Evolutionary conservation across 2,329 filamentous ascomycete species (phyloP), one percentile per base, ranked within the genome.

Genomic region (Aspergillus pseudoviridinutans): DNA sequence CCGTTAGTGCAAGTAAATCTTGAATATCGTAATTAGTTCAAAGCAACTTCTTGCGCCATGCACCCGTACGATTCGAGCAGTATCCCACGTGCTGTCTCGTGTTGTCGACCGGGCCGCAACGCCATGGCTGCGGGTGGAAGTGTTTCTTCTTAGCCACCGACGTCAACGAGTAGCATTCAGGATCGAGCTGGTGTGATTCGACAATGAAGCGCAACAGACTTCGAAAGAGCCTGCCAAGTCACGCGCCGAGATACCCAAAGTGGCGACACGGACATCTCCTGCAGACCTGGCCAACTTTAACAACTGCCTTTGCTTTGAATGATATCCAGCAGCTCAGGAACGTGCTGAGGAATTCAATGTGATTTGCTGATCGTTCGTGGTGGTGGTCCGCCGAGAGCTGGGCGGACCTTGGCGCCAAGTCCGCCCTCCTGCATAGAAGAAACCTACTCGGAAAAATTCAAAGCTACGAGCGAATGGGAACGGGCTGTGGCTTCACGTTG

Each of bases 311-410:
- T 10, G 29, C 27, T n/a, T 47, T 17, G 1, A 14, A 22, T 6
- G 14, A 24, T 22, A 35, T 35, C 60, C 60, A 60, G 35, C 56
- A 56, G 47, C 32, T 57, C 56, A 54, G 50, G 52, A 62, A 62
- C 60, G 60, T 62, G 60, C 60, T 56, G n/a, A 0, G 3, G 9
- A 4, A 1, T 3, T 3, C 3, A 2, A 2, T 10, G 5, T 54
- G 24, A 60, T 58, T 60, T 55, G 60, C 27, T 12, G 28, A 4
- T 1, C 1, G 9, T 12, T 1, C 14, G 3, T 22, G 24, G 24
- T 3, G 27, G 20, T 47, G n/a, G 42, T 46, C n/a, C 42, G 24
- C 44, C 20, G 27, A 50, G 44, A n/a, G 22, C 55, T 51, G 14
- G 50, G 27, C 50, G 22, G 25, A 27, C 17, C 51, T 55, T 17